Evolutionary conservation across 495 filamentous ascomycete genomes (phyloP), one percentile per base, ranked within the genome.

Genomic region (Viridothelium virens): DNA sequence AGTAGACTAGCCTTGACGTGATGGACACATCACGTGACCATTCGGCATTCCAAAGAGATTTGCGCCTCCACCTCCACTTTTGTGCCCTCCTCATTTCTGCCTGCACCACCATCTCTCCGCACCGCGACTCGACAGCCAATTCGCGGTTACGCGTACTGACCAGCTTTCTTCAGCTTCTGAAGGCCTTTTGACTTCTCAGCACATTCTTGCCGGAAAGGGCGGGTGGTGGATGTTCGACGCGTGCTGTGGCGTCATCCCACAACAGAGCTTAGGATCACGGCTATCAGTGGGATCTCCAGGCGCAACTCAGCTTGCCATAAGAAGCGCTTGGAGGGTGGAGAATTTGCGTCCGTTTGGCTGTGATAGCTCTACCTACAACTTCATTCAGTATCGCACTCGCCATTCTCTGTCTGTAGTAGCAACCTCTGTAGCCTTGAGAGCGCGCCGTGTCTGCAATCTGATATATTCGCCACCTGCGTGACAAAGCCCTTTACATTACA

Each of bases 391-490:
- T 59, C 53, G 53, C 53, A 36, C 25, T 59, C 53, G 53, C 53
- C 25, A 59, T 59, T 59, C 18, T 47, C 61, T 41, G 33, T 63
- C 37, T 47, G 41, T 63, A 63, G 61, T 63, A 63, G 34, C 61
- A 63, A 39, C 38, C 25, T n/a, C 34, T 63, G 61, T 41, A 41
- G 37, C 37, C 38, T 31, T 25, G 31, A 39, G 61, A 63, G 41
- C 37, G 37, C 61, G 61, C 61, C 37, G 11, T 41, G 61, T 47
- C 53, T 59, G 53, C 53, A 18, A 36, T 34, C 5, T 59, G 53
- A 59, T 18, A 34, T 10, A 36, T 18, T 59, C 18, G 53, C 31
- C 53, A 7, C 7, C 14, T 59, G 53, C 33, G 31, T 59, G 53
- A 59, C 18, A 59, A 14, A 59, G 64, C 38, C 31, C 33, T 46